A percentile compares a stretch with the other conserved stretches of the same genome.
Conservation (phyloP, 1,139 yeast species). For the Suhomyces wounanorum region DNA sequence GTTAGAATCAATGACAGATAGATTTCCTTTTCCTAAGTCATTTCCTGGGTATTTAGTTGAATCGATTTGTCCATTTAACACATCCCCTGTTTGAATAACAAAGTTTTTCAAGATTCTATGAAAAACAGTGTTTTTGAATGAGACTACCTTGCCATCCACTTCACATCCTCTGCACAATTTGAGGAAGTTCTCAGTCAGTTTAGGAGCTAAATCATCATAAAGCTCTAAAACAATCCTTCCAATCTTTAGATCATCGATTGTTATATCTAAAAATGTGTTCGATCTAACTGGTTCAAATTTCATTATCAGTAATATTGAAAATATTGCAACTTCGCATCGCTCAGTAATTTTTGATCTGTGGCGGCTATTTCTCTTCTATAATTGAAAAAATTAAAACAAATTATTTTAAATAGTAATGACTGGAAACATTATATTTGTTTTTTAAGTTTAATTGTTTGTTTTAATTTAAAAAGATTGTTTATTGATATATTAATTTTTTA, state of each 20-base stretch:
- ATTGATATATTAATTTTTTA: no score
- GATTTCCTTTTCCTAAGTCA: constrained; percentile 55
- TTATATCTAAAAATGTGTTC: constrained; percentile 58
- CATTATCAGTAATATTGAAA: constrained; percentile 22
- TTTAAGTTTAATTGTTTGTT: no score
- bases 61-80: constrained; percentile 26
- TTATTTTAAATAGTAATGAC: no score
- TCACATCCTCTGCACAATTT: constrained; percentile 41
- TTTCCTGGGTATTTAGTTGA: constrained; percentile 29
- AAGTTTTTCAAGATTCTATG: constrained; percentile 77
- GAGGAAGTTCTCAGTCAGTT: constrained; percentile 55
- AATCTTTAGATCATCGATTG: constrained; percentile 42
- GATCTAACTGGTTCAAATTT: constrained; percentile 35
- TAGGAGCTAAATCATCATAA: constrained; percentile 56
- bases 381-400: no score
- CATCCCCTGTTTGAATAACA: constrained; percentile 79
- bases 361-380: no score
- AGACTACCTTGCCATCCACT: constrained; percentile 18
- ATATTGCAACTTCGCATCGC: background rate
- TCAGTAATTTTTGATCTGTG: background rate
- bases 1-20: constrained; percentile 41
- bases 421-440: no score
- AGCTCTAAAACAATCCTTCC: constrained; percentile 74
- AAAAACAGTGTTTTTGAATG: constrained; percentile 51
- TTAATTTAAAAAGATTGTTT: no score